phyloP scores from a whole-genome alignment of 2,329 filamentous ascomycete species.

The Amauroascus niger region DNA sequence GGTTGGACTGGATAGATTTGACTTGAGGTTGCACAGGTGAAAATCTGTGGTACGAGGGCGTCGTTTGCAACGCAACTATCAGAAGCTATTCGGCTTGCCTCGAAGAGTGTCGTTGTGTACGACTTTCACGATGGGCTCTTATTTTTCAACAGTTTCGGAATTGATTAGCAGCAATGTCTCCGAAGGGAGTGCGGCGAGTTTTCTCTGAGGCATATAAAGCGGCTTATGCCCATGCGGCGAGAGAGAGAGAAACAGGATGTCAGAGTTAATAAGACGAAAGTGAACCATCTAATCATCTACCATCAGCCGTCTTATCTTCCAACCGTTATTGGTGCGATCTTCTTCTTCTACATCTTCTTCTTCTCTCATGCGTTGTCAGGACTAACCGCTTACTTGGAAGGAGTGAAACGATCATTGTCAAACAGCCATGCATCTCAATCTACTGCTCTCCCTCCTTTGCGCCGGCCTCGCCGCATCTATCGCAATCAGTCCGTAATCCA shows the following conservation, averaged over 20 bases:
- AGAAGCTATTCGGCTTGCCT: not conserved
- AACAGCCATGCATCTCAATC: conserved; percentile 1
- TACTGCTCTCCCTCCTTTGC: conserved; percentile 4
- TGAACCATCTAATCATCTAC: not conserved
- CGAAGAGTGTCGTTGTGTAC: not conserved
- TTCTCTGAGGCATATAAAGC: not conserved
- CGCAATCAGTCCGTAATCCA: conserved; percentile 12
- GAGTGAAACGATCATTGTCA: not conserved
- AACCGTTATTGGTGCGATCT: not conserved
- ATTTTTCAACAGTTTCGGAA: not conserved
- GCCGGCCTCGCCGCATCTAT: conserved; percentile 8
- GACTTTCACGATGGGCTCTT: not conserved
- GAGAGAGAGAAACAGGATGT: not conserved
- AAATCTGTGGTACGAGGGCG: not conserved
- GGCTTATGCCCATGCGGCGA: too few relatives aligned
- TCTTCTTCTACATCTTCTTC: too few relatives aligned
- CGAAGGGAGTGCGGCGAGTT: not conserved
- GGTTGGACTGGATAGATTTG: not conserved
- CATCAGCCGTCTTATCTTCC: not conserved
- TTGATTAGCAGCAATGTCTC: not conserved
- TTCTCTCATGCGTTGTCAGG: not conserved
- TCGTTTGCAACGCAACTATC: not conserved
- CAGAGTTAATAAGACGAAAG: not conserved
- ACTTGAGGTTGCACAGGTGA: not conserved
- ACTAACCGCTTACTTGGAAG: not conserved